Evolutionary conservation across 352 stramenopile genomes (phyloP).

Genomic region (Phytopythium sindhum): DNA sequence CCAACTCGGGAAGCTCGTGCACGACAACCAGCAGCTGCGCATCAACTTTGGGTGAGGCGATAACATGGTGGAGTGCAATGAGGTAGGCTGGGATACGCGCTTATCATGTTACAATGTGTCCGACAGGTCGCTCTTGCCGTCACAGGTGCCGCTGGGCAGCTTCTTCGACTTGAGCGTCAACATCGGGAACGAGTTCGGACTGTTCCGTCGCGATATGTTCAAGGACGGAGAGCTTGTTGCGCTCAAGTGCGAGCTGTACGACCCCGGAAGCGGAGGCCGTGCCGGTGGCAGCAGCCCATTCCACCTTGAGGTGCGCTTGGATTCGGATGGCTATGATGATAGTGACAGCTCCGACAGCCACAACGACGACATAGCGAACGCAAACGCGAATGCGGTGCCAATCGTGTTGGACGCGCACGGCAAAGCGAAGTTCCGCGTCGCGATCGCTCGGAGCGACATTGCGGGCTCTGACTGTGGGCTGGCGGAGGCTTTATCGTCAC

Average conservation of each 20-base stretch:
- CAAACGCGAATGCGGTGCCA: neutral
- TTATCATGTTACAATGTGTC: conserved; percentile 10
- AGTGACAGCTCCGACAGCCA: conserved; percentile 7
- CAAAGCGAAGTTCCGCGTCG: conserved; percentile 48
- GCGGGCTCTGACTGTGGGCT: neutral
- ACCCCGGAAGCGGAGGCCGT: conserved; percentile 16
- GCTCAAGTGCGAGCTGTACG: conserved; percentile 46
- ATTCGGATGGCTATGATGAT: conserved; percentile 13
- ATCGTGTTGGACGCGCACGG: conserved; percentile 59
- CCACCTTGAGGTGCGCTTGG: conserved; percentile 23
- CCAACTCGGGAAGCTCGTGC: conserved; percentile 72
- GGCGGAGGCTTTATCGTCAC: neutral
- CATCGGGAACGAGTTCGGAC: conserved; percentile 80
- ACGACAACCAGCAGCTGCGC: conserved; percentile 71
- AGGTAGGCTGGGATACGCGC: neutral
- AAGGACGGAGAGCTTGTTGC: conserved; percentile 36
- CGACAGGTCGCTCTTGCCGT: conserved; percentile 54
- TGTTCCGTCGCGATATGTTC: conserved; percentile 63
- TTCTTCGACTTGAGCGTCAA: conserved; percentile 70
- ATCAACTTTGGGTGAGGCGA: conserved; percentile 69
- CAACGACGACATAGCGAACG: conserved; percentile 11
- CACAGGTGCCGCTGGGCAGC: conserved; percentile 37
- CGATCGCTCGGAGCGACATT: conserved; percentile 17
- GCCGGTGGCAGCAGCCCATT: conserved; percentile 11
- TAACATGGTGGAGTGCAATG: conserved; percentile 6